Evolutionary conservation across 2,329 filamentous ascomycete species (phyloP), one percentile per base, ranked within the genome.

Genomic region (Aureobasidium sp.): DNA sequence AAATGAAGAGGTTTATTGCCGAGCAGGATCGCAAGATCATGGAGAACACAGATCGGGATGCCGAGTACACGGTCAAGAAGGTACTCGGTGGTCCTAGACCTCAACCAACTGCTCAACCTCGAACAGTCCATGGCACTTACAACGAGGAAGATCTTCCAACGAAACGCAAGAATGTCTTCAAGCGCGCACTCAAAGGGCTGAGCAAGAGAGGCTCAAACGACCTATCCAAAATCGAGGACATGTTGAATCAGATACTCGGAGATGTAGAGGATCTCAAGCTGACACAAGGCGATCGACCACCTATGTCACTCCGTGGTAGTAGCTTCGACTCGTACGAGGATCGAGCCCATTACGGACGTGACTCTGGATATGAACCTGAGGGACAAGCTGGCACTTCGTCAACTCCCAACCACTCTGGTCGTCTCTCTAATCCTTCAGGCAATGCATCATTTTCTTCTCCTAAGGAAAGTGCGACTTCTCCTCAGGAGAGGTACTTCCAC

Each of bases 81-180:
- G 84, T 90, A 45, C 84, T 97, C 64, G 87, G 89, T 59, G 93
- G 93, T 0, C 92, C 94, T 7, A 86, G 94, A 61, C 92, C 93
- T 34, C 88, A 89, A 70, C 59, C 59, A 21, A 9, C 39, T 14
- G 25, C 27, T 13, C 79, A 79, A 11, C 78, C 86, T 29, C 83
- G 88, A 63, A 75, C 76, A 62, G 78, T 78, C 44, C 79, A 79
- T 63, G 70, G 76, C 29, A 71, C 72, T 9, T 72, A 76, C 13
- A 79, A 83, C 9, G 75, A 77, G 5, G 82, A 85, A 34, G 84
- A 87, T 49, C 69, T 80, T 45, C 80, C 87, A 25, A 81, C 83
- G 48, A 97, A 97, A 82, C 91, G 91, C 71, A 89, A 91, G 75
- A 96, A 91, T 70, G 84, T 99, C n/a, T 94, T 97, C 77, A 89